These are phyloP conservation scores for Cryptococcus sp. DNA, from an alignment of 1,284 basidiomycete species.

Conservation along the genomic window DNA sequence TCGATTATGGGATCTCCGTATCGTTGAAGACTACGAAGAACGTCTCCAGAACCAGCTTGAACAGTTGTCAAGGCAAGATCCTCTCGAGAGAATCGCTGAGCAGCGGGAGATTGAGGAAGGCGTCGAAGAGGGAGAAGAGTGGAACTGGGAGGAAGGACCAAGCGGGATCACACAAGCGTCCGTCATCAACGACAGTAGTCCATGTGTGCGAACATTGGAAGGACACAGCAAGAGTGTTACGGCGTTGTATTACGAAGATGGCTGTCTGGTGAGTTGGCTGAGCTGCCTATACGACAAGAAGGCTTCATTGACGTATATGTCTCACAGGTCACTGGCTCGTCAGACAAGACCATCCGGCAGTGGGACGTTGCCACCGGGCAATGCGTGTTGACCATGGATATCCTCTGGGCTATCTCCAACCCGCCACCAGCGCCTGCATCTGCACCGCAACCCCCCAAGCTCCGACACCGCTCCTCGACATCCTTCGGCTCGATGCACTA, in stretches of 20 bases:
- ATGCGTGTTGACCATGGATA: slow-evolving; percentile 99
- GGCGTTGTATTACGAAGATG: slow-evolving; percentile 91
- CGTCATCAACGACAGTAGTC: slow-evolving; percentile 54
- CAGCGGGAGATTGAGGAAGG: slow-evolving; percentile 24
- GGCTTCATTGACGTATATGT: not conserved
- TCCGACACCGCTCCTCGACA: slow-evolving; percentile 46
- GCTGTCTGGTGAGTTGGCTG: slow-evolving; percentile 69
- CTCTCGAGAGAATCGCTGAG: slow-evolving; percentile 47
- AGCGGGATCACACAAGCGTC: slow-evolving; percentile 31
- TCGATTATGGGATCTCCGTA: slow-evolving; percentile 81
- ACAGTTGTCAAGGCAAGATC: slow-evolving; percentile 32
- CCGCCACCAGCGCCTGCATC: slow-evolving; percentile 60
- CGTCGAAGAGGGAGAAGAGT: slow-evolving; percentile 27
- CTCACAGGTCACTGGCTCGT: slow-evolving; percentile 85
- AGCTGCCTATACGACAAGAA: not conserved
- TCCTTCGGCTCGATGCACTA: slow-evolving; percentile 55
- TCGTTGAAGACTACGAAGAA: slow-evolving; percentile 73
- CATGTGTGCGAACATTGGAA: slow-evolving; percentile 77
- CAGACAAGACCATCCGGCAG: slow-evolving; percentile 96
- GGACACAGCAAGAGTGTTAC: slow-evolving; percentile 93
- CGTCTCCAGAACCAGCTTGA: slow-evolving; percentile 60
- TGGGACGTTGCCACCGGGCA: slow-evolving; percentile 98
- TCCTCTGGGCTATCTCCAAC: slow-evolving; percentile 98
- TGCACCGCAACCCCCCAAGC: slow-evolving; percentile 38
- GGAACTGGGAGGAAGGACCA: slow-evolving; percentile 38